Conservation (phyloP, 2,329 filamentous ascomycete species). For the Ophiostoma himal-ulmi region DNA sequence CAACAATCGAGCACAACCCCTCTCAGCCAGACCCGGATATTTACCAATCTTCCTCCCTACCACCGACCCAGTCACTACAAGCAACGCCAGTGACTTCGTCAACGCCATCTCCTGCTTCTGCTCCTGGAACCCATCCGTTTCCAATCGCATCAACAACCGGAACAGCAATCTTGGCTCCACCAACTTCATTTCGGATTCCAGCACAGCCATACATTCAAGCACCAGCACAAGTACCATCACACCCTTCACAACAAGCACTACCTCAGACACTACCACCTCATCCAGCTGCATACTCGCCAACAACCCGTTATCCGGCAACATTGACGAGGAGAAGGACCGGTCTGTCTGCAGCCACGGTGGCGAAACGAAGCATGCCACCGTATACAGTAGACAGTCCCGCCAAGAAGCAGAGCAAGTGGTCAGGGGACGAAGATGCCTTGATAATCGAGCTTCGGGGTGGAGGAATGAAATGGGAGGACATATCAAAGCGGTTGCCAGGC, state of each 20-base stretch:
- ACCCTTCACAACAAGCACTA: not conserved
- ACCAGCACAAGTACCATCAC: not conserved
- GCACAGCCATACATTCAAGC: not conserved
- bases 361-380: constrained; percentile 42
- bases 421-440: constrained; percentile 81
- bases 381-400: constrained; percentile 62
- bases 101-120: constrained; percentile 36
- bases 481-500: constrained; percentile 82
- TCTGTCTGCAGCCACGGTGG: not conserved
- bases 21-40: constrained; percentile 28
- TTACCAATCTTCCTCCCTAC: constrained; percentile 36
- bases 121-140: constrained; percentile 28
- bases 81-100: constrained; percentile 23
- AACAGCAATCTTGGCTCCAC: constrained; percentile 24
- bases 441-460: constrained; percentile 87
- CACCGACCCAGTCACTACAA: constrained; percentile 26
- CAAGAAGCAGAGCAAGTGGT: constrained; percentile 97
- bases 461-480: constrained; percentile 98
- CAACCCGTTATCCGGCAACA: not conserved
- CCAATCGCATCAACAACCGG: not conserved
- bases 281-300: not conserved
- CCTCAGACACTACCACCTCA: not conserved
- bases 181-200: not conserved
- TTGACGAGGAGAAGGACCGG: not conserved
- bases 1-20: not conserved